Base-by-base conservation (phyloP, 495 filamentous ascomycete species). In the Neurospora sp. region DNA sequence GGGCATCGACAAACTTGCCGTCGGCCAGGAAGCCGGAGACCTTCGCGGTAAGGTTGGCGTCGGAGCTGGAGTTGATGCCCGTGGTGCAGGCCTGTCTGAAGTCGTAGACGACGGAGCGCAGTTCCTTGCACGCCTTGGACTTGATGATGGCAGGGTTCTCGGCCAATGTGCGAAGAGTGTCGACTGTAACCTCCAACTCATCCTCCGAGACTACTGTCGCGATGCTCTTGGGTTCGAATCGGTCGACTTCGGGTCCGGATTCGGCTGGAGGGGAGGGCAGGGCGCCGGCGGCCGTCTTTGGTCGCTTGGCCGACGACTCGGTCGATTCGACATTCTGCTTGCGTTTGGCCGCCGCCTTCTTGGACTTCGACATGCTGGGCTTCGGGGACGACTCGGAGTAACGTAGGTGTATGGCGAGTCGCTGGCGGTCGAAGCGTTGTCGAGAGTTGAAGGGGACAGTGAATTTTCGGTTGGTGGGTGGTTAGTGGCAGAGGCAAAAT, bases 141-240 rank as follows among this genome's bases (percentile, higher is more conserved):
- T 86, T 86, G 72, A 86, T 82, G 3, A 86, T 73, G 62, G 49
- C 73, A 3, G 84, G 84, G 75, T 86, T 78, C 39, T 81, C 75
- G 9, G 83, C 72, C 4, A 87, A 79, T 1, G 81, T 77, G 0
- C 72, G 76, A 1, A 86, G 79, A 7, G 84, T 85, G 20, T 86
- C 85, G 75, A 85, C 76, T 6, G 84, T 79, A 69, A 86, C 81
- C 39, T 84, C 85, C 70, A 86, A 76, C 38, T 87, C 85, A 72
- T 86, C 85, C 39, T 81, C 74, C 10, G 80, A 80, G 38, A 85
- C 74, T 60, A 84, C 75, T 16, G 78, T 76, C 35, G 79, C 73
- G 6, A 85, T 72, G 16, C 75, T 82, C 72, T 77, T 83, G 23
- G 81, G 79, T 69, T 81, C 76, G 42, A 75, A 20, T 5, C 66